Conservation (phyloP, 306 rosid species). For the Gleditsia sinensis region DNA sequence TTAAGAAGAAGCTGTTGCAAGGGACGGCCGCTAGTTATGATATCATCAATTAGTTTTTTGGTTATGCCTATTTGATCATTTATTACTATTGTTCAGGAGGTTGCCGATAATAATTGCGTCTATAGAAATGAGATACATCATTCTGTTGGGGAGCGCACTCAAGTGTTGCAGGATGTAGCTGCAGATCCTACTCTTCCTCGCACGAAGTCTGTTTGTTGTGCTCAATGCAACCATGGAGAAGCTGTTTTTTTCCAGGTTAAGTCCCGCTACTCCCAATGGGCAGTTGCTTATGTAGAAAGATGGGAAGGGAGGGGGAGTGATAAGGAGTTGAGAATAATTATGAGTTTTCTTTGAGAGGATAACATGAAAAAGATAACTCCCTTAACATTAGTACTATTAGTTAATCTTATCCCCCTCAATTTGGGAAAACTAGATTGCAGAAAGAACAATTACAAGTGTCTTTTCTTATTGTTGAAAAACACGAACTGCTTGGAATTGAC, state of each 20-base stretch:
- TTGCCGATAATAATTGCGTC: constrained; percentile 89
- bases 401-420: not conserved
- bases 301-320: constrained; percentile 4
- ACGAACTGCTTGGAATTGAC: not conserved
- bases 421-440: constrained; percentile 15
- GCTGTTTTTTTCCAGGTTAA: constrained; percentile 97
- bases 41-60: constrained; percentile 6
- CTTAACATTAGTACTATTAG: not conserved
- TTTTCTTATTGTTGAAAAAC: not conserved
- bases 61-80: constrained; percentile 14
- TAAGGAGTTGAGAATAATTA: not conserved
- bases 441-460: not conserved
- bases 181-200: constrained; percentile 99
- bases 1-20: constrained; percentile 4
- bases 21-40: constrained; percentile 12
- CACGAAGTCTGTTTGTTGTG: constrained; percentile 89
- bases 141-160: constrained; percentile 91
- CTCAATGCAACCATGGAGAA: constrained; percentile 93
- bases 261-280: not conserved
- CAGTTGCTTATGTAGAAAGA: not conserved
- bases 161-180: constrained; percentile 86
- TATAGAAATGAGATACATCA: constrained; percentile 94
- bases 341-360: not conserved
- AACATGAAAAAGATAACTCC: not conserved
- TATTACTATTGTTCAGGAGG: constrained; percentile 61